Percentiles rank a stretch among this genome's conserved stretches.
Conservation (phyloP, 805 yeast genomes). For the Candida koratica region DNA sequence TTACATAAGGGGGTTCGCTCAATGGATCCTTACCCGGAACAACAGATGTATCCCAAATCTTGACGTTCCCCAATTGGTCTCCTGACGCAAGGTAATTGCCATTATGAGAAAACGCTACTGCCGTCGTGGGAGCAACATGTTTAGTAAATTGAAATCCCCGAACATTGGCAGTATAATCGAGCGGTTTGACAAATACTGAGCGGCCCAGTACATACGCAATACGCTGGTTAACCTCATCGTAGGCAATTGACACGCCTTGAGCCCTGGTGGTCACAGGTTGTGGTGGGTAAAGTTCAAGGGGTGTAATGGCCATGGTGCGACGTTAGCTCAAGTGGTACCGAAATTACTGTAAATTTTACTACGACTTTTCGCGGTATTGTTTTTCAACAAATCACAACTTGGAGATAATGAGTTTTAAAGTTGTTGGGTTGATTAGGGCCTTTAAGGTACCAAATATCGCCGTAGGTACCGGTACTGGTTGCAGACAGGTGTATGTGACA, state of each 20-base stretch:
- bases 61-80: constrained; percentile 84
- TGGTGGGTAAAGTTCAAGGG: constrained; percentile 53
- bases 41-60: constrained; percentile 68
- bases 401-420: constrained; percentile 1
- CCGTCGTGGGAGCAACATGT: constrained; percentile 71
- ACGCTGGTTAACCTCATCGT: constrained; percentile 63
- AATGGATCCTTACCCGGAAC: constrained; percentile 31
- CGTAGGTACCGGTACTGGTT: not conserved
- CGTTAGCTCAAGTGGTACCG: too few species aligned
- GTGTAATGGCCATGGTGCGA: constrained; percentile 16
- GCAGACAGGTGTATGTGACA: too few species aligned
- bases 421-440: constrained; percentile 2
- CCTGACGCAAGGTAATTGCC: constrained; percentile 91
- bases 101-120: constrained; percentile 82
- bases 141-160: constrained; percentile 62
- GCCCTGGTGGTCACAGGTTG: constrained; percentile 77
- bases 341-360: too few species aligned
- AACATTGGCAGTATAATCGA: constrained; percentile 46
- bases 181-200: constrained; percentile 67
- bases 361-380: not conserved
- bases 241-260: constrained; percentile 66
- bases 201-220: constrained; percentile 82
- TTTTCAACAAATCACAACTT: constrained; percentile 2
- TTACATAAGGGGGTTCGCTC: constrained; percentile 38
- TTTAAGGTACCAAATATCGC: not conserved